Conservation (phyloP, 2,329 filamentous ascomycete species). For the Diaporthe vexans region DNA sequence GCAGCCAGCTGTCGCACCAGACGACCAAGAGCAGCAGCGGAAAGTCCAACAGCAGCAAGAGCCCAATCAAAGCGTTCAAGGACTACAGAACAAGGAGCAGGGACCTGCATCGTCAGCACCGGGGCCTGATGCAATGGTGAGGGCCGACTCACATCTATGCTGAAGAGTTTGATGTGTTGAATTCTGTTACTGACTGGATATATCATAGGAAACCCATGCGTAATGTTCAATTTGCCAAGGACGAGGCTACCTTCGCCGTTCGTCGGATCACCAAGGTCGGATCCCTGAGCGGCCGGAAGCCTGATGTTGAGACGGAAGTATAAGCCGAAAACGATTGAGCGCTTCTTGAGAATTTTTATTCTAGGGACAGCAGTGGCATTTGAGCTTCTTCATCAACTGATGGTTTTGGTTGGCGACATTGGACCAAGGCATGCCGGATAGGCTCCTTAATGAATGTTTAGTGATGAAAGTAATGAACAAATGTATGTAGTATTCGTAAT, state of each 20-base stretch:
- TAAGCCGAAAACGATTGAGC: constrained; percentile 46
- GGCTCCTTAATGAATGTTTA: not conserved
- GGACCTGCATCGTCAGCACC: constrained; percentile 85
- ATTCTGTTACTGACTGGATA: not conserved
- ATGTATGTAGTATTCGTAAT: constrained; percentile 29
- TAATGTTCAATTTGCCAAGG: constrained; percentile 87
- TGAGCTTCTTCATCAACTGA: not conserved
- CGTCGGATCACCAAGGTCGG: constrained; percentile 83
- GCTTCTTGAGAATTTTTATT: not conserved
- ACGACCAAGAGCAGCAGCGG: constrained; percentile 47
- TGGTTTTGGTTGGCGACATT: not conserved
- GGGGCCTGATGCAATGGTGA: constrained; percentile 92
- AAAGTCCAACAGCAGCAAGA: constrained; percentile 56
- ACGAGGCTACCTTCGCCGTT: constrained; percentile 85
- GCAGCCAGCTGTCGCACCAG: constrained; percentile 27
- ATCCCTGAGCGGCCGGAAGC: constrained; percentile 83
- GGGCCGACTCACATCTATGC: constrained; percentile 22
- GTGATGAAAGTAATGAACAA: not conserved
- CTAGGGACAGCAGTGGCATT: not conserved
- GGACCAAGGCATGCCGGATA: not conserved
- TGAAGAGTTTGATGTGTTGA: not conserved
- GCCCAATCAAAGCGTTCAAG: constrained; percentile 70
- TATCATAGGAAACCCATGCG: constrained; percentile 76
- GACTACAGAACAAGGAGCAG: constrained; percentile 78
- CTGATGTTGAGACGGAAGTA: constrained; percentile 87